Evolutionary conservation across 257 asterid genomes (phyloP).

Genomic region (Rehmannia glutinosa): DNA sequence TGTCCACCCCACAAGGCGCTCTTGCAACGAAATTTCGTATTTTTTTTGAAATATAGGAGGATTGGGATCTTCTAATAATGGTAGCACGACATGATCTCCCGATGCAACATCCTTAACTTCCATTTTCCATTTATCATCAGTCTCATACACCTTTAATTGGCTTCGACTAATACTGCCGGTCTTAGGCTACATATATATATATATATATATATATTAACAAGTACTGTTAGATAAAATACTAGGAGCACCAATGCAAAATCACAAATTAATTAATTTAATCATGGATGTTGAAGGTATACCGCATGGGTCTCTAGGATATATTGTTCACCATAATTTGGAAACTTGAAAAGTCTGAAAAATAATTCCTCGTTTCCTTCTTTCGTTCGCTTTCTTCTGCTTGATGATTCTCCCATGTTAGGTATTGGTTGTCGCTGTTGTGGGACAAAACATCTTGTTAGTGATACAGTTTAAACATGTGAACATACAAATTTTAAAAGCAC

Average conservation of each 20-base stretch:
- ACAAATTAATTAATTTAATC: too few species aligned
- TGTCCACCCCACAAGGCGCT: constrained; percentile 1
- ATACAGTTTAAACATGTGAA: too few species aligned
- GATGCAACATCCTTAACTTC: background rate
- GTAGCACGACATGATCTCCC: background rate
- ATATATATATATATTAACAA: background rate
- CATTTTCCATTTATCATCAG: background rate
- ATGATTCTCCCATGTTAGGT: too few species aligned
- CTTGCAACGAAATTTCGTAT: background rate
- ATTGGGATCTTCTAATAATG: background rate
- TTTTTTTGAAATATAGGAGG: background rate
- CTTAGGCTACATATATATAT: background rate
- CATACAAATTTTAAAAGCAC: too few species aligned
- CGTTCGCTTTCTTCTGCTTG: background rate
- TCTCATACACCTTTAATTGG: background rate
- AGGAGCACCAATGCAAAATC: too few species aligned
- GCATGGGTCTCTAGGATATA: background rate
- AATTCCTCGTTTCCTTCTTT: background rate
- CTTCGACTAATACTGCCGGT: background rate
- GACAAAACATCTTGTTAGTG: background rate
- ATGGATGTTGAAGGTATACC: background rate
- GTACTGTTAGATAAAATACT: background rate
- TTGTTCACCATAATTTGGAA: background rate
- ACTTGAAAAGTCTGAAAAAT: background rate
- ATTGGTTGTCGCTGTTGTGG: background rate